These are phyloP conservation scores for Sporothrix schenckii DNA, from an alignment of 2,329 filamentous ascomycete genomes.

Conservation along the genomic window DNA sequence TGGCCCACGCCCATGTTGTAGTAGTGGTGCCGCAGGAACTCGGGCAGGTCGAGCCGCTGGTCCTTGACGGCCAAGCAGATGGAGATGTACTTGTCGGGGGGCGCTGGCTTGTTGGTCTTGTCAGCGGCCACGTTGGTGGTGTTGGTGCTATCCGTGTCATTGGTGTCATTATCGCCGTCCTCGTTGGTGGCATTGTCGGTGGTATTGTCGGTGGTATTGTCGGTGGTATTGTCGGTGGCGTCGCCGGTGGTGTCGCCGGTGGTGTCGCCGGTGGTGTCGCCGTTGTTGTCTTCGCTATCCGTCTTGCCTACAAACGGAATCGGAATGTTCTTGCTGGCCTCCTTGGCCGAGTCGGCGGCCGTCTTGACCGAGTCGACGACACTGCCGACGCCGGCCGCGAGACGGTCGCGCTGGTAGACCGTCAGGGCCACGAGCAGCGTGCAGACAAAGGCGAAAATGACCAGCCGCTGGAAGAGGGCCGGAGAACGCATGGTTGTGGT, in stretches of 20 bases:
- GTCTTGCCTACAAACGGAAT: conserved; percentile 1
- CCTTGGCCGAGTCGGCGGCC: neutral
- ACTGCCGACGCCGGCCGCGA: conserved; percentile 28
- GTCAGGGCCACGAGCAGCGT: conserved; percentile 27
- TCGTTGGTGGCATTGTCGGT: too few species aligned
- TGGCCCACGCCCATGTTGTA: conserved; percentile 35
- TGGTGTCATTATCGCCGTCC: too few species aligned
- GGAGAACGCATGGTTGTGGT: conserved; percentile 15
- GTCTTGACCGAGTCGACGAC: conserved; percentile 29
- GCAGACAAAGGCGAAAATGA: conserved; percentile 26
- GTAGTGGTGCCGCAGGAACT: conserved; percentile 34
- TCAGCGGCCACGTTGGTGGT: too few species aligned
- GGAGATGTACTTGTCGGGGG: conserved; percentile 32
- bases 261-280: too few species aligned
- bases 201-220: too few species aligned
- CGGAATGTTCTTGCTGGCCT: conserved; percentile 24
- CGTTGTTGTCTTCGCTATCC: too few species aligned
- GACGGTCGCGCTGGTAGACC: conserved; percentile 31
- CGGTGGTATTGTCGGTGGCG: too few species aligned
- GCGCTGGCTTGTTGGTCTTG: neutral
- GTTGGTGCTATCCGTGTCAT: too few species aligned
- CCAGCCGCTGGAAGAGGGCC: conserved; percentile 18
- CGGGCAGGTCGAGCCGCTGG: conserved; percentile 32
- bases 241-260: too few species aligned
- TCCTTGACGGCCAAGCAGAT: conserved; percentile 32